Base-by-base conservation (phyloP, 1,284 basidiomycete species). In the Cryptococcus neoformans region DNA sequence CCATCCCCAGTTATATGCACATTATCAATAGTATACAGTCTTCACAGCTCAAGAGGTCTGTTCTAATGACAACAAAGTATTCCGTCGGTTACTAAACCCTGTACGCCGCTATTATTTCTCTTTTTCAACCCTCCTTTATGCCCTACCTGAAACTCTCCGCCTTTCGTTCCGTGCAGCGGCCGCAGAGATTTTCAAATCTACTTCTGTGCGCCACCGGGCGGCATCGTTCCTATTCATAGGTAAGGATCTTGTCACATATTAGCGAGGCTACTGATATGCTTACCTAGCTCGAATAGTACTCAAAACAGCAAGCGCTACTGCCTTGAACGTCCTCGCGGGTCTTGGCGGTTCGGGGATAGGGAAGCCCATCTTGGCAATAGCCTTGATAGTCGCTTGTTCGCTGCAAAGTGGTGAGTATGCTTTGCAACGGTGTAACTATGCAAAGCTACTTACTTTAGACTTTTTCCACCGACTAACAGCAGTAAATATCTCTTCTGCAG, bases 401-500 rank as follows among this genome's bases (percentile, higher is more conserved):
- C 90, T 92, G 62, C 36, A 8, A 21, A 41, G 40, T 41, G 40
- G 40, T 41, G 40, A 41, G 40, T 21, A 21, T 21, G 46, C 46
- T 40, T 35, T 37, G 34, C 40, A 14, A 47, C 14, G 21, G 40
- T 16, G 14, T 44, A 10, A 28, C 34, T 36, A 4, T 3, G 21
- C 21, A 5, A 34, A 4, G 17, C 42, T 44, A 72, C 82, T 65
- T 57, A 92, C 90, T 85, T 89, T 66, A 84, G 83, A 76, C 91
- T 87, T 83, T 87, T 86, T 55, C 75, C 78, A 38, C 76, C 78
- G 37, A 79, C 69, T 12, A 78, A 59, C 4, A 76, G 55, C 6
- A 79, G 56, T 2, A 81, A 65, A 69, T 94, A 95, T 52, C 83
- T 80, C 74, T 99, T 99, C 79, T 98, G 95, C 69, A 92, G 87